Evolutionary conservation across 2,329 filamentous ascomycete species (phyloP).

Genomic region (Geoglossum cookeanum): DNA sequence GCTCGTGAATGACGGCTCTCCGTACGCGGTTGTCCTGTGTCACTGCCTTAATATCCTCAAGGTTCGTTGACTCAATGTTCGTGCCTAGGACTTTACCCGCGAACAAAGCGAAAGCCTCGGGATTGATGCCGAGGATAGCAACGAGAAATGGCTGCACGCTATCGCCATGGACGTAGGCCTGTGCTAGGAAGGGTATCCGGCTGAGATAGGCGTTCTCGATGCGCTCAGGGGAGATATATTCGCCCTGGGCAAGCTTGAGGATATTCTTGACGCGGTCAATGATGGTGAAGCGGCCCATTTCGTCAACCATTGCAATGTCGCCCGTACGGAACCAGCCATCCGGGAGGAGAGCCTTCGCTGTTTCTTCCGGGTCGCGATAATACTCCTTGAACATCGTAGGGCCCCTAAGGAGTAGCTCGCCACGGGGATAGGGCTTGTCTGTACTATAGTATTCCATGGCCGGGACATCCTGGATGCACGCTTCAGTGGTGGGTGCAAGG

Average conservation of each 20-base stretch:
- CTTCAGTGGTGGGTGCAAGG: constrained; percentile 46
- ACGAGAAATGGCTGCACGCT: constrained; percentile 65
- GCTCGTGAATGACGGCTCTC: constrained; percentile 54
- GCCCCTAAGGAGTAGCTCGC: constrained; percentile 72
- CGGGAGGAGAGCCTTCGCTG: constrained; percentile 56
- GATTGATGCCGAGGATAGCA: constrained; percentile 72
- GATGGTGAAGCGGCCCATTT: constrained; percentile 71
- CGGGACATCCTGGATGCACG: constrained; percentile 69
- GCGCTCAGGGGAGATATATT: constrained; percentile 93
- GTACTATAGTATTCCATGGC: constrained; percentile 84
- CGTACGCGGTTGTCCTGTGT: constrained; percentile 50
- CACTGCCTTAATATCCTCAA: constrained; percentile 46
- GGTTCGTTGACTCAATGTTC: constrained; percentile 43
- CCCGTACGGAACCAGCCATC: constrained; percentile 97
- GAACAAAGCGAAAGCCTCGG: constrained; percentile 63
- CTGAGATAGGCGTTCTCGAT: constrained; percentile 90
- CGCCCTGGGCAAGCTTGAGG: constrained; percentile 92
- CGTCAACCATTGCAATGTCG: constrained; percentile 75
- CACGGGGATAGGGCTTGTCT: constrained; percentile 77
- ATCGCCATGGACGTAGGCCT: constrained; percentile 84
- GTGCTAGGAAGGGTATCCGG: constrained; percentile 56
- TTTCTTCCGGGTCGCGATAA: constrained; percentile 79
- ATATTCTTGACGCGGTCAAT: constrained; percentile 98
- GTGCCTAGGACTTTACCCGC: constrained; percentile 58
- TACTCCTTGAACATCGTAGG: constrained; percentile 71